Conservation (phyloP, 2,329 filamentous ascomycete species). For the Xylariaceae sp. region DNA sequence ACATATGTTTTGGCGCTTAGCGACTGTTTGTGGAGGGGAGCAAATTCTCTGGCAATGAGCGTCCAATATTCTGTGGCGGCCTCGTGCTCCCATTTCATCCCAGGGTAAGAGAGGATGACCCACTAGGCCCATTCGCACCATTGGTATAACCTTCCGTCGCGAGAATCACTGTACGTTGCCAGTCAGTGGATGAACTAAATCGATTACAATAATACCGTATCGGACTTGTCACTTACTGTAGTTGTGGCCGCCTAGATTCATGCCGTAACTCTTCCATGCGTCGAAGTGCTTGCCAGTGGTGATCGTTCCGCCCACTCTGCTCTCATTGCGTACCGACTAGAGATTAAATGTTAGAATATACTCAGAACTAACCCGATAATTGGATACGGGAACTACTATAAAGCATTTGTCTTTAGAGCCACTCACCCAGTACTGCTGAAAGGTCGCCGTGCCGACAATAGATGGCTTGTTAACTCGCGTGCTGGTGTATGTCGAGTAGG, state of each 20-base stretch:
- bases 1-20: too few relatives aligned
- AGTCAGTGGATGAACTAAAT: not conserved
- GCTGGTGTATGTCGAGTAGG: slow-evolving; percentile 58
- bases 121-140: slow-evolving; percentile 33
- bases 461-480: slow-evolving; percentile 58
- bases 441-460: slow-evolving; percentile 61
- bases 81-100: slow-evolving; percentile 8
- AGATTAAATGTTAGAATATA: not conserved
- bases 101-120: slow-evolving; percentile 34
- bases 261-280: slow-evolving; percentile 57
- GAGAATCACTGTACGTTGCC: slow-evolving; percentile 32
- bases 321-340: slow-evolving; percentile 51
- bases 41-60: not conserved
- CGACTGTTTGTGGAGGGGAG: too few relatives aligned
- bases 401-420: not conserved
- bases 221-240: slow-evolving; percentile 46
- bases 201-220: not conserved
- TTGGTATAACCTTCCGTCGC: slow-evolving; percentile 38
- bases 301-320: slow-evolving; percentile 60
- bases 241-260: slow-evolving; percentile 57
- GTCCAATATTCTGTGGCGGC: not conserved
- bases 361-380: too few relatives aligned
- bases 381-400: not conserved
- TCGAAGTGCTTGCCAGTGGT: slow-evolving; percentile 60
- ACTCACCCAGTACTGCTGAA: slow-evolving; percentile 57